These are phyloP conservation scores for Shiraia sp. DNA, from an alignment of 2,329 filamentous ascomycete genomes.

Conservation along the genomic window DNA sequence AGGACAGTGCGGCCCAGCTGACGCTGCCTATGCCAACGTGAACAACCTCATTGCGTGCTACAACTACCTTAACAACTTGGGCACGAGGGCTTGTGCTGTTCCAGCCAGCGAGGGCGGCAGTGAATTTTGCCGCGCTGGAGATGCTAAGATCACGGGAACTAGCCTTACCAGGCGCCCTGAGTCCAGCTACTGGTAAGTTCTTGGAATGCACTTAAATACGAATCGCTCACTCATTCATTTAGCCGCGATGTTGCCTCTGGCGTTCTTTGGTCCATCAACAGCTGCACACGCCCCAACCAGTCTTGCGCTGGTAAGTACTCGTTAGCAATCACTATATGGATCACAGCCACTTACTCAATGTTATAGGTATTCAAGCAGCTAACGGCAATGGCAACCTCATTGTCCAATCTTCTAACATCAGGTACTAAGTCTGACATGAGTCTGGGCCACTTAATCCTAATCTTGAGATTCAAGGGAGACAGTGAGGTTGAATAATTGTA, in stretches of 20 bases:
- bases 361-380: too few relatives aligned
- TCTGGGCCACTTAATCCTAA: too few relatives aligned
- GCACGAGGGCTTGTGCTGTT: conserved; percentile 5
- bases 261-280: conserved; percentile 10
- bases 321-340: too few relatives aligned
- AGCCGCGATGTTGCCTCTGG: conserved; percentile 9
- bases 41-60: conserved; percentile 13
- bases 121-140: conserved; percentile 3
- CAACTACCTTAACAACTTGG: conserved; percentile 13
- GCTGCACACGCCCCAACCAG: conserved; percentile 10
- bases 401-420: too few relatives aligned
- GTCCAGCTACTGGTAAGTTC: conserved; percentile 2
- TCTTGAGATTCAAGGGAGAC: too few relatives aligned
- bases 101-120: neutral
- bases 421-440: too few relatives aligned
- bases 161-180: neutral
- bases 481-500: too few relatives aligned
- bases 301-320: too few relatives aligned
- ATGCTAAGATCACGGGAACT: neutral
- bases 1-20: conserved; percentile 7
- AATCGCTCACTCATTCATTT: neutral
- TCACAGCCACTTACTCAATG: too few relatives aligned
- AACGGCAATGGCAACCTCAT: too few relatives aligned
- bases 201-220: neutral
- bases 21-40: conserved; percentile 12